phyloP scores from a whole-genome alignment of 768 basidiomycete species.

The Xerocomellus intermedius region DNA sequence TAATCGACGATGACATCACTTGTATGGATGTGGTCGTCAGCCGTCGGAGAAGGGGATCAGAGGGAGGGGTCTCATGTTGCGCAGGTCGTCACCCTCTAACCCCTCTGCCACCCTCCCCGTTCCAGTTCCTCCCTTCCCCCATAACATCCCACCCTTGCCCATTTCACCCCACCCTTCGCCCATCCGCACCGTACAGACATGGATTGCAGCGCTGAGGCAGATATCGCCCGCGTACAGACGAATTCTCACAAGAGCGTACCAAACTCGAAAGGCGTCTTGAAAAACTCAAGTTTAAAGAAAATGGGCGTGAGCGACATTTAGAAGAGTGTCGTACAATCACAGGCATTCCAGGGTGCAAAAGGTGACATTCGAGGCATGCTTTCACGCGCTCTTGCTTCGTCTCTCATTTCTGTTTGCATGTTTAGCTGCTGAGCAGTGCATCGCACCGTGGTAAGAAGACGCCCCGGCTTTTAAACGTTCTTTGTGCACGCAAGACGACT shows the following conservation, averaged over 20 bases:
- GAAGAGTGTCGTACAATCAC: slow-evolving; percentile 55
- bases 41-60: too few species aligned
- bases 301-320: slow-evolving; percentile 70
- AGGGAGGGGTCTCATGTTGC: too few species aligned
- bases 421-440: slow-evolving; percentile 79
- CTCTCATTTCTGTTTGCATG: neutral
- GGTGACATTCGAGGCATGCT: slow-evolving; percentile 64
- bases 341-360: slow-evolving; percentile 46
- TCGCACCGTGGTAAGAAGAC: slow-evolving; percentile 96
- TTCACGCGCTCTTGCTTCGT: neutral
- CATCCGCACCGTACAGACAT: slow-evolving; percentile 71
- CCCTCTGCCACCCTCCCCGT: too few species aligned
- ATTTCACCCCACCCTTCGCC: slow-evolving; percentile 22
- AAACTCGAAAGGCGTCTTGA: slow-evolving; percentile 85
- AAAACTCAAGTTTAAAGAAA: slow-evolving; percentile 68
- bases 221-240: slow-evolving; percentile 75
- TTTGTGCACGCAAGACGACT: slow-evolving; percentile 66
- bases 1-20: too few species aligned
- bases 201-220: slow-evolving; percentile 94
- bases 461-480: slow-evolving; percentile 73
- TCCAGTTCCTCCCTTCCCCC: slow-evolving; percentile 18
- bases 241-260: slow-evolving; percentile 74
- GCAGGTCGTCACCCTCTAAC: too few species aligned
- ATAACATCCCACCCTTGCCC: slow-evolving; percentile 18
- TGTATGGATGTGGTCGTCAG: too few species aligned